phyloP scores from a whole-genome alignment of 2,329 filamentous ascomycete species.

The Colletotrichum plurivorum region DNA sequence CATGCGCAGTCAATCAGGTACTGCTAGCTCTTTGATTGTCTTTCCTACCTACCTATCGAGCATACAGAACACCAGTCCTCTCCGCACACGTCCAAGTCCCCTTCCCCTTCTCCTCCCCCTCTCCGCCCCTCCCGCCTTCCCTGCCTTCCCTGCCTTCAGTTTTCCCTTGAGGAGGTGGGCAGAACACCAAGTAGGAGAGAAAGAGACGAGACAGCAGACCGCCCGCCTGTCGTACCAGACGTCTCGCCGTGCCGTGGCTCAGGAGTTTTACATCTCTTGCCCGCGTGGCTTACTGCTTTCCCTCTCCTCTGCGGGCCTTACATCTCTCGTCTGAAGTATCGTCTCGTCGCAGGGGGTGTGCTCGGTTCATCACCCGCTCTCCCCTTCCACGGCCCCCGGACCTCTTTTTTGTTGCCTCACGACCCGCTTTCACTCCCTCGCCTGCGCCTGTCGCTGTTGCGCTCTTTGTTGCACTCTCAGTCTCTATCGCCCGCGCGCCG shows the following conservation, averaged over 20 bases:
- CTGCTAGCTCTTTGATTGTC: too few relatives aligned
- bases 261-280: constrained; percentile 26
- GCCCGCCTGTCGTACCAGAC: too few relatives aligned
- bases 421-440: constrained; percentile 23
- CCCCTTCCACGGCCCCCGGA: constrained; percentile 8
- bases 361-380: constrained; percentile 37
- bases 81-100: too few relatives aligned
- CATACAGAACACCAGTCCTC: too few relatives aligned
- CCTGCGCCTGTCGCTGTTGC: not conserved
- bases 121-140: not conserved
- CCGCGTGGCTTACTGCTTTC: constrained; percentile 11
- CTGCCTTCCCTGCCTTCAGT: too few relatives aligned
- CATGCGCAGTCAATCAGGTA: too few relatives aligned
- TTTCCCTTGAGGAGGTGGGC: too few relatives aligned
- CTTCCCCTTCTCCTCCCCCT: too few relatives aligned
- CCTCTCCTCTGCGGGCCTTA: constrained; percentile 10
- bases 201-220: too few relatives aligned
- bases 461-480: not conserved
- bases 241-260: not conserved
- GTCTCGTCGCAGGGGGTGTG: constrained; percentile 34
- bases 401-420: constrained; percentile 30
- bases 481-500: not conserved
- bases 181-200: too few relatives aligned
- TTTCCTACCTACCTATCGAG: too few relatives aligned
- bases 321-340: constrained; percentile 35